Evolutionary conservation across 1,284 basidiomycete species (phyloP), one percentile per base, ranked within the genome.

Genomic region (Ustilago curta): DNA sequence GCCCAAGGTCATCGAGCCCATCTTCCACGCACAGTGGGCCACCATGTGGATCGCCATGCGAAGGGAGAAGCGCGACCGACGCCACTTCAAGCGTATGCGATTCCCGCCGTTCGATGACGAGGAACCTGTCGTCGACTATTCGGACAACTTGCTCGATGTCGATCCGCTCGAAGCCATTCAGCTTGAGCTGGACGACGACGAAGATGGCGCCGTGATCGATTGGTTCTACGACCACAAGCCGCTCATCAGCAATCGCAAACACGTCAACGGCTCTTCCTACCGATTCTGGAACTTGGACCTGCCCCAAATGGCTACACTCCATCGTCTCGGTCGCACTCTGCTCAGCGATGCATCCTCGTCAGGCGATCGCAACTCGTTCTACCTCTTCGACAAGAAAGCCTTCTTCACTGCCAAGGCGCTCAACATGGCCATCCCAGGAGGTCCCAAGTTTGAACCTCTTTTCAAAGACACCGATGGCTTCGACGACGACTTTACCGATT

Each of bases 21-120:
- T 99, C 21, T 99, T 97, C 86, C 97, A 99, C 85, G 95, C 97
- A 0, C 97, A 99, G 83, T 99, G 97, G 97, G 95, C 94, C 81
- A 93, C 94, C 4, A 99, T 99, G 97, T 99, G 97, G 97, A 88
- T 99, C 40, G 96, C 97, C 21, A 99, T 99, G 97, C 90, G 97
- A 77, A 88, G 97, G 77, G 97, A 99, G 87, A 99, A 99, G 88
- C 91, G 97, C 66, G 97, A 99, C 86, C 93, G 97, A 83, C 89
- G 97, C 58, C 97, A 99, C 86, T 99, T 99, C 88, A 99, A 99
- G 88, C 93, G 97, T 56, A 99, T 99, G 95, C 91, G 97, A n/a
- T 99, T 99, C 88, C 97, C 97, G 39, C 97, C 97, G 0, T 99
- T 99, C 83, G 97, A 99, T 82, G 97, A 99, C 83, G 97, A 99